Conservation (phyloP, 2,329 filamentous ascomycete genomes). For the Fusarium pseudonygamai region DNA sequence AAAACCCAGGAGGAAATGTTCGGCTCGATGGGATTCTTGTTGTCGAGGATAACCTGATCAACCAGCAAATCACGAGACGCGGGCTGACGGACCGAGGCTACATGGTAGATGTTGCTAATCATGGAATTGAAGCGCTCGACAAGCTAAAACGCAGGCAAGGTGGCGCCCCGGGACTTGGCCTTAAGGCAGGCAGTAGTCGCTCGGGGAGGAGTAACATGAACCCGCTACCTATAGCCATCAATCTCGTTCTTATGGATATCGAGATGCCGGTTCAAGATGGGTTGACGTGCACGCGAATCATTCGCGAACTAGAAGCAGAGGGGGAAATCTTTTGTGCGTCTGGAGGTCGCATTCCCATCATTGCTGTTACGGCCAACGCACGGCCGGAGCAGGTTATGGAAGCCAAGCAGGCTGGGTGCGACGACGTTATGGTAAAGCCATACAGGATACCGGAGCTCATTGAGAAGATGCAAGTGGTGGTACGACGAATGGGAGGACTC, state of each 20-base stretch:
- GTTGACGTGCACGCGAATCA: conserved; percentile 70
- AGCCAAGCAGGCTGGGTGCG: conserved; percentile 62
- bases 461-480: conserved; percentile 66
- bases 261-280: conserved; percentile 82
- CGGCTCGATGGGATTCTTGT: conserved; percentile 59
- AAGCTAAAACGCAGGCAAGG: conserved; percentile 49
- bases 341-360: conserved; percentile 67
- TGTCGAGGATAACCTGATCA: conserved; percentile 70
- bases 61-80: conserved; percentile 65
- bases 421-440: conserved; percentile 77
- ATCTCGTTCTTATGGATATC: conserved; percentile 78
- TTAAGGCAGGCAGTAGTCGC: background rate
- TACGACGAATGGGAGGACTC: conserved; percentile 46
- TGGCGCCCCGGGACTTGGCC: conserved; percentile 29
- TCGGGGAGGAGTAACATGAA: conserved; percentile 25
- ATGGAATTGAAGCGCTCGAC: conserved; percentile 65
- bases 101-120: conserved; percentile 63
- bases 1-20: conserved; percentile 41
- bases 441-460: conserved; percentile 71
- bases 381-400: conserved; percentile 67
- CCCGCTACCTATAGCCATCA: conserved; percentile 53
- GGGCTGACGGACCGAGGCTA: conserved; percentile 61
- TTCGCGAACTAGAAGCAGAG: conserved; percentile 68
- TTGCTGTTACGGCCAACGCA: conserved; percentile 75
- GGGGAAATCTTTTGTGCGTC: conserved; percentile 58